phyloP scores from a whole-genome alignment of 2,329 filamentous ascomycete species.

The Hypomyces rosellus region DNA sequence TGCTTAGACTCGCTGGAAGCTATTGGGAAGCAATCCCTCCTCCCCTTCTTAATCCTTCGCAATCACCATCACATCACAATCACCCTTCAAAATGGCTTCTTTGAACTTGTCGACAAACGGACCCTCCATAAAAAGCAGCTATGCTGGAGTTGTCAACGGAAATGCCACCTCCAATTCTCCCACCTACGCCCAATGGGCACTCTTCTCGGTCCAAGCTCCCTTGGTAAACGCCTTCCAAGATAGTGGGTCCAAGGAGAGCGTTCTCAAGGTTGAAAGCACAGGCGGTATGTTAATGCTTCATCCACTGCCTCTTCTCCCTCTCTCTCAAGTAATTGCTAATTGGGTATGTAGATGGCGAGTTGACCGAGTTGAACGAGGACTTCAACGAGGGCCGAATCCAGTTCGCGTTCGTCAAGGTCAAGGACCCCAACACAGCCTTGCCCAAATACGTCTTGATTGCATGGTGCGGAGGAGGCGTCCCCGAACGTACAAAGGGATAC shows the following conservation, averaged over 20 bases:
- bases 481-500: constrained; percentile 97
- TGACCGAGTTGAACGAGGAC: constrained; percentile 84
- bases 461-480: constrained; percentile 96
- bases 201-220: constrained; percentile 89
- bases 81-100: constrained; percentile 58
- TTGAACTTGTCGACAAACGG: constrained; percentile 75
- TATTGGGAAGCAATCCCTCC: constrained; percentile 20
- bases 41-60: constrained; percentile 3
- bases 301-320: background rate
- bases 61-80: constrained; percentile 13
- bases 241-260: constrained; percentile 78
- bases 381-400: constrained; percentile 96
- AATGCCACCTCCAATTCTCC: constrained; percentile 55
- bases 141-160: constrained; percentile 52
- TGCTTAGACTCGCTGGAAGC: constrained; percentile 18
- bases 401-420: constrained; percentile 95
- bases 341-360: constrained; percentile 67
- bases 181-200: constrained; percentile 85
- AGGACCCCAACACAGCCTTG: constrained; percentile 82
- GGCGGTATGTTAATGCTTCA: constrained; percentile 54
- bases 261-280: constrained; percentile 88
- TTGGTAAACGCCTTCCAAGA: constrained; percentile 92
- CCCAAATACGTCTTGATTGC: constrained; percentile 91
- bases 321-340: constrained; percentile 14
- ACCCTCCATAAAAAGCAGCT: constrained; percentile 79